These are phyloP conservation scores for Mucor plumbeus DNA, from an alignment of 371 early-diverging fungal genomes.

Conservation along the genomic window DNA sequence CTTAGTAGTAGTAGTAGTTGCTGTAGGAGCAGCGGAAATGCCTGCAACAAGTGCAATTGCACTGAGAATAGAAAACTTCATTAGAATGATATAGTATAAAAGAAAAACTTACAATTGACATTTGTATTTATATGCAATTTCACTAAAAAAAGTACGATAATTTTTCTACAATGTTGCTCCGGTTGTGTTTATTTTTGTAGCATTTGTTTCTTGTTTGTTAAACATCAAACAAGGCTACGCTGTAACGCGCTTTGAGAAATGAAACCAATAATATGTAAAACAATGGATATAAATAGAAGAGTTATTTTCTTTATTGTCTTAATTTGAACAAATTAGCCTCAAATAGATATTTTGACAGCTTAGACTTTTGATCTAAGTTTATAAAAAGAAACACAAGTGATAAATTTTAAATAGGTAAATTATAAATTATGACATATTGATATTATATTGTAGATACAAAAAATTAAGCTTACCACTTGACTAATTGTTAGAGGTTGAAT, in stretches of 20 bases:
- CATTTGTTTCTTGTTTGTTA: neutral
- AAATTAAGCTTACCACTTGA: too few relatives aligned
- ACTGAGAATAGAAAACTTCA: conserved; percentile 1
- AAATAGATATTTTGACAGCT: neutral
- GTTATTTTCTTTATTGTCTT: neutral
- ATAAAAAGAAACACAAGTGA: neutral
- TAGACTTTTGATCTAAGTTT: neutral
- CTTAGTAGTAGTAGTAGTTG: neutral
- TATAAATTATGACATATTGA: too few relatives aligned
- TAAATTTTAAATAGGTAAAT: too few relatives aligned
- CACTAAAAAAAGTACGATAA: neutral
- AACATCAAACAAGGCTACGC: neutral
- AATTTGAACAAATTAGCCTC: neutral
- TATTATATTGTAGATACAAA: too few relatives aligned
- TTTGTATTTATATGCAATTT: neutral
- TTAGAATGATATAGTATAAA: neutral
- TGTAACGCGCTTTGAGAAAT: neutral
- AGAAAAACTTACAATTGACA: neutral
- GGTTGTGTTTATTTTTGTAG: conserved; percentile 4
- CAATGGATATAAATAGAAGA: neutral
- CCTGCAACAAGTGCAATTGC: neutral
- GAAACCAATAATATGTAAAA: neutral
- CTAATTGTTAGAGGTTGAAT: too few relatives aligned
- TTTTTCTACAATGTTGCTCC: neutral
- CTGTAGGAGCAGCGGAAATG: conserved; percentile 14